Conservation (phyloP, 768 basidiomycete genomes). For the Agaricus subrufescens region DNA sequence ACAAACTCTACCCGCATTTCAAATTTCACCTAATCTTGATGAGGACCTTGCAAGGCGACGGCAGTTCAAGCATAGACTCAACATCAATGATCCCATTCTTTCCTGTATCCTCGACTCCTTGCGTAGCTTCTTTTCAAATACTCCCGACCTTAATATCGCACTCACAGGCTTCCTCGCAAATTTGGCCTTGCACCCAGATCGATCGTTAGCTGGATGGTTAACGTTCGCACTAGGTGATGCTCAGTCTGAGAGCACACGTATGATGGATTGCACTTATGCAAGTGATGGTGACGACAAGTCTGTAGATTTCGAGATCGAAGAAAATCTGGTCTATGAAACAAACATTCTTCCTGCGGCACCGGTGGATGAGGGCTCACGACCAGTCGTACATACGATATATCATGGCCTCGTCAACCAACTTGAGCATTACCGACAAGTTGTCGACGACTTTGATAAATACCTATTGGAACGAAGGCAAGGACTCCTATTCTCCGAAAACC, state of each 20-base stretch:
- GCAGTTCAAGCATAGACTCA: conserved; percentile 67
- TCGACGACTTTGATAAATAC: conserved; percentile 80
- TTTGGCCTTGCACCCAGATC: conserved; percentile 79
- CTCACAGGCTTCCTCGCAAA: conserved; percentile 79
- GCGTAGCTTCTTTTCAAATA: conserved; percentile 77
- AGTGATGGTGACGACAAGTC: conserved; percentile 78
- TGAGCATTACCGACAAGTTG: conserved; percentile 68
- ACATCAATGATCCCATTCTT: conserved; percentile 73
- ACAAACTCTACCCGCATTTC: conserved; percentile 60
- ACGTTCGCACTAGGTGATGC: conserved; percentile 55
- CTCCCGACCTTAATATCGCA: conserved; percentile 83
- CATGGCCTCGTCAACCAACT: conserved; percentile 78
- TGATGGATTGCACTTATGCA: conserved; percentile 18
- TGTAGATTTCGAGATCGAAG: conserved; percentile 70
- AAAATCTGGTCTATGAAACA: conserved; percentile 53
- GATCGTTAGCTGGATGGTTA: conserved; percentile 87
- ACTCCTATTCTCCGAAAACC: conserved; percentile 85
- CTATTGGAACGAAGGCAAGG: conserved; percentile 85
- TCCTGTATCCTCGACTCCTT: conserved; percentile 66
- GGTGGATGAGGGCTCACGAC: conserved; percentile 68
- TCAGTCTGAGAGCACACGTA: conserved; percentile 3
- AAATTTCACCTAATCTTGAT: conserved; percentile 35
- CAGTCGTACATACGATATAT: conserved; percentile 77
- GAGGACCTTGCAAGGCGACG: conserved; percentile 18
- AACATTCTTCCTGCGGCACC: conserved; percentile 59